Evolutionary conservation across 73 alveolate species (phyloP).

Genomic region (Uronychia setigera): DNA sequence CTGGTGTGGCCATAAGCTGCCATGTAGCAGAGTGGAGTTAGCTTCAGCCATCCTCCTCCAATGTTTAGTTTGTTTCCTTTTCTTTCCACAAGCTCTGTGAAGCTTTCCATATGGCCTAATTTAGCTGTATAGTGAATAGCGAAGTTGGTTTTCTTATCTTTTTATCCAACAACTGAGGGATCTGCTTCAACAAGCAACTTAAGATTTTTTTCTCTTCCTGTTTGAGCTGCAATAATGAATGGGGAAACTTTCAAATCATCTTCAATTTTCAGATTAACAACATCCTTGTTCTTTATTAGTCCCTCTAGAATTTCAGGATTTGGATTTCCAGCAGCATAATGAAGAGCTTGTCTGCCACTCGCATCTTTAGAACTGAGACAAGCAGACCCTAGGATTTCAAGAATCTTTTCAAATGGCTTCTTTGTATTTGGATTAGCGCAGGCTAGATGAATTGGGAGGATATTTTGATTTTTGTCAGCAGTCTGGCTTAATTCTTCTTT

Average conservation of each 20-base stretch:
- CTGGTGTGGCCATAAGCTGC: constrained; percentile 22
- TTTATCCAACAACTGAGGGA: constrained; percentile 53
- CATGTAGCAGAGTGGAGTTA: constrained; percentile 70
- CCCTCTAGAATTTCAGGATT: constrained; percentile 69
- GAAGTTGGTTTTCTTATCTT: constrained; percentile 78
- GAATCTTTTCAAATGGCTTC: neutral
- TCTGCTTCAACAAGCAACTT: constrained; percentile 63
- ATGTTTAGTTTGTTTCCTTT: constrained; percentile 56
- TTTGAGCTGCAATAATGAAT: constrained; percentile 83
- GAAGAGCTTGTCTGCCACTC: constrained; percentile 83
- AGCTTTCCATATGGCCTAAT: constrained; percentile 49
- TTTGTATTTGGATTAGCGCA: neutral
- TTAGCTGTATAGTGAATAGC: constrained; percentile 92
- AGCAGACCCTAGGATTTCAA: neutral
- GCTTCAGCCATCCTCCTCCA: constrained; percentile 68
- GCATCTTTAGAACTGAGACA: constrained; percentile 56
- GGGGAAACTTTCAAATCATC: constrained; percentile 88
- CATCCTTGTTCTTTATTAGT: constrained; percentile 72
- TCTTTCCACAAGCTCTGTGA: constrained; percentile 69
- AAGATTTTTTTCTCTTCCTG: constrained; percentile 75
- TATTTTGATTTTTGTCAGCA: no score
- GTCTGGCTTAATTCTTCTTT: neutral
- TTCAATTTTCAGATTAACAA: constrained; percentile 62
- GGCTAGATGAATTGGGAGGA: neutral
- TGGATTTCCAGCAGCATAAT: constrained; percentile 89